phyloP scores from a whole-genome alignment of 352 stramenopile genomes.

The Phytophthora rubi region DNA sequence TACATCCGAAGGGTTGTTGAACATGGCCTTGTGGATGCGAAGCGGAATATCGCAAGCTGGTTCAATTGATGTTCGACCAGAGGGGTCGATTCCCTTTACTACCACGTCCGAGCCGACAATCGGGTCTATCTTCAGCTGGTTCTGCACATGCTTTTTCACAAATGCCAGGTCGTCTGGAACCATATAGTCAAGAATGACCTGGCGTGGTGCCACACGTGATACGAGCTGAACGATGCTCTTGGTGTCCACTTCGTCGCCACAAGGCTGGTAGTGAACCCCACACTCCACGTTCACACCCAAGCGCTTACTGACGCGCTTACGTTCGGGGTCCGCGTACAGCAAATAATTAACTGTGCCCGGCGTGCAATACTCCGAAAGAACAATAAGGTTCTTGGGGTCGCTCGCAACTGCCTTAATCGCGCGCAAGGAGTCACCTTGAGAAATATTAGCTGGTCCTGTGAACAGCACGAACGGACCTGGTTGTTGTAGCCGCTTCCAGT shows the following conservation, averaged over 20 bases:
- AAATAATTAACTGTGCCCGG: slow-evolving; percentile 84
- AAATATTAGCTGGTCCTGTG: slow-evolving; percentile 77
- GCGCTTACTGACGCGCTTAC: slow-evolving; percentile 72
- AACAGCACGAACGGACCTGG: slow-evolving; percentile 80
- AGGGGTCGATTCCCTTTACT: slow-evolving; percentile 42
- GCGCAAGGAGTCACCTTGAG: slow-evolving; percentile 69
- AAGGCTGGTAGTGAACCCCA: slow-evolving; percentile 87
- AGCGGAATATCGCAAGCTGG: slow-evolving; percentile 64
- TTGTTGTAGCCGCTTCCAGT: slow-evolving; percentile 75
- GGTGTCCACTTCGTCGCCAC: slow-evolving; percentile 82
- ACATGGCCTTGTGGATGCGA: slow-evolving; percentile 87
- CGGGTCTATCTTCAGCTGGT: slow-evolving; percentile 55
- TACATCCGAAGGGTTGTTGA: slow-evolving; percentile 78
- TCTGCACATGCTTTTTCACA: slow-evolving; percentile 66
- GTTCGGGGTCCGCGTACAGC: slow-evolving; percentile 79
- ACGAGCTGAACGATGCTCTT: slow-evolving; percentile 86
- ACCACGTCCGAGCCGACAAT: slow-evolving; percentile 21
- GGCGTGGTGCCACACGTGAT: slow-evolving; percentile 55
- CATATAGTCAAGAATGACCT: slow-evolving; percentile 74
- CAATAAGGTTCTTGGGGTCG: slow-evolving; percentile 84
- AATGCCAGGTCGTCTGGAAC: slow-evolving; percentile 68
- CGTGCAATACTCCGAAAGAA: slow-evolving; percentile 85
- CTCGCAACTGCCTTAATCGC: slow-evolving; percentile 66
- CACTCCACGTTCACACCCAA: slow-evolving; percentile 75
- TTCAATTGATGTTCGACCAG: slow-evolving; percentile 48